A percentile compares a stretch with the other conserved stretches of the same genome.
These are phyloP conservation scores for Echeveria elegans DNA, from an alignment of 164 flowering plant genomes.

Conservation along the genomic window DNA sequence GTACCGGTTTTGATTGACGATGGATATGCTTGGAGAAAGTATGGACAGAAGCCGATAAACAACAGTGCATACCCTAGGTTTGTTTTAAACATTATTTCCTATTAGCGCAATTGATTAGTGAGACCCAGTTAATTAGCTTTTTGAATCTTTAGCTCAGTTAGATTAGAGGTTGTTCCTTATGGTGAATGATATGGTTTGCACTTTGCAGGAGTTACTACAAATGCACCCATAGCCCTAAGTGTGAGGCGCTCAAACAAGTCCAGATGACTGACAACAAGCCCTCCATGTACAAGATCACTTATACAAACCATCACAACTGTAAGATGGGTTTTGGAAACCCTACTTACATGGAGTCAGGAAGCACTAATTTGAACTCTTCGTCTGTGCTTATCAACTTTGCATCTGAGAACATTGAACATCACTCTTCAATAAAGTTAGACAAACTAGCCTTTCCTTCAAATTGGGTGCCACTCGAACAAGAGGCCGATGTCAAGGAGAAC, in stretches of 20 bases:
- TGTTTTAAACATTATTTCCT: neutral
- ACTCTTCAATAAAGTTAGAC: neutral
- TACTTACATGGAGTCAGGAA: neutral
- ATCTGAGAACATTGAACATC: neutral
- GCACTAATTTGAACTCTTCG: neutral
- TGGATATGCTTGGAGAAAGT: neutral
- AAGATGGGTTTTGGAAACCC: neutral
- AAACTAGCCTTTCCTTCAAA: neutral
- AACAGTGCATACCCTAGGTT: neutral
- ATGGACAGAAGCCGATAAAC: slow-evolving; percentile 1
- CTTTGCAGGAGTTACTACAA: neutral
- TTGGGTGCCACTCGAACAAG: neutral
- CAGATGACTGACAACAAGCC: neutral
- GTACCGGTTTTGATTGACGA: neutral
- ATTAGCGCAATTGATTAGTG: neutral
- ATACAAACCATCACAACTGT: neutral
- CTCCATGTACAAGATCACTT: neutral
- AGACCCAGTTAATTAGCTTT: neutral
- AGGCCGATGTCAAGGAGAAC: neutral
- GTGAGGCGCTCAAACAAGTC: neutral
- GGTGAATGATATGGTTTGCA: neutral
- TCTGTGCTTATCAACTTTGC: slow-evolving; percentile 1
- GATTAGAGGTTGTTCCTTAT: too few species aligned
- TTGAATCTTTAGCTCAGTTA: too few species aligned
- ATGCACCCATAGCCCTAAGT: neutral